phyloP scores from a whole-genome alignment of 345 rosid genomes.

The Rhodomyrtus tomentosa region DNA sequence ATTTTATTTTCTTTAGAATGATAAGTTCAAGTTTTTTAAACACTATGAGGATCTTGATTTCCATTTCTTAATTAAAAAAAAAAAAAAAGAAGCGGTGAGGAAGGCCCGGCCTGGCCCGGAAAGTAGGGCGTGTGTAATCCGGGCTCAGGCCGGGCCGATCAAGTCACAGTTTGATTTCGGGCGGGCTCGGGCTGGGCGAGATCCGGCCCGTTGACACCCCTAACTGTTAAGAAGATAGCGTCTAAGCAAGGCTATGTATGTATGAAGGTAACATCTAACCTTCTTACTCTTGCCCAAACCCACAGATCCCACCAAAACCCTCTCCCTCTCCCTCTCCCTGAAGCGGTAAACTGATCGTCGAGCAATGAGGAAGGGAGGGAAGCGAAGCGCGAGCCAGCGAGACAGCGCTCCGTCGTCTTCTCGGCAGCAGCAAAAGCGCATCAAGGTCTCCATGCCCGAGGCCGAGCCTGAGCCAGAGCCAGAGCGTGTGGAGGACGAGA shows the following conservation, averaged over 20 bases:
- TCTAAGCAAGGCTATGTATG: neutral
- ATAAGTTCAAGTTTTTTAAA: too few relatives aligned
- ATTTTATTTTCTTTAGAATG: too few relatives aligned
- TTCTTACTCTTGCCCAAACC: neutral
- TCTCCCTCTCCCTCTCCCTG: neutral
- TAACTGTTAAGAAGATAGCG: neutral
- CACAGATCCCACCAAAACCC: neutral
- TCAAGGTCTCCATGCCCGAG: neutral
- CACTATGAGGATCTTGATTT: too few relatives aligned
- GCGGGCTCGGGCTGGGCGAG: too few relatives aligned
- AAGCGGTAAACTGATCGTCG: neutral
- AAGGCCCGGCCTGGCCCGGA: too few relatives aligned
- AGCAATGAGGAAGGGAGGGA: neutral
- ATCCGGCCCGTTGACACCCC: too few relatives aligned
- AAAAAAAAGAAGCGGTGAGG: too few relatives aligned
- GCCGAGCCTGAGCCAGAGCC: too few relatives aligned
- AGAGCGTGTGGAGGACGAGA: neutral
- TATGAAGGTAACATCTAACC: neutral
- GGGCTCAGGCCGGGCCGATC: too few relatives aligned
- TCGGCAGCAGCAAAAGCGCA: neutral
- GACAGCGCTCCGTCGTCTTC: neutral
- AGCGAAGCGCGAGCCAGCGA: neutral
- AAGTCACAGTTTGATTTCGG: too few relatives aligned
- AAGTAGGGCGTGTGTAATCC: too few relatives aligned
- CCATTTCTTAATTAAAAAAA: too few relatives aligned